A percentile compares a stretch with the other conserved stretches of the same genome.
phyloP scores from a whole-genome alignment of 1,284 basidiomycete species.

The Boletus semigastroideus region DNA sequence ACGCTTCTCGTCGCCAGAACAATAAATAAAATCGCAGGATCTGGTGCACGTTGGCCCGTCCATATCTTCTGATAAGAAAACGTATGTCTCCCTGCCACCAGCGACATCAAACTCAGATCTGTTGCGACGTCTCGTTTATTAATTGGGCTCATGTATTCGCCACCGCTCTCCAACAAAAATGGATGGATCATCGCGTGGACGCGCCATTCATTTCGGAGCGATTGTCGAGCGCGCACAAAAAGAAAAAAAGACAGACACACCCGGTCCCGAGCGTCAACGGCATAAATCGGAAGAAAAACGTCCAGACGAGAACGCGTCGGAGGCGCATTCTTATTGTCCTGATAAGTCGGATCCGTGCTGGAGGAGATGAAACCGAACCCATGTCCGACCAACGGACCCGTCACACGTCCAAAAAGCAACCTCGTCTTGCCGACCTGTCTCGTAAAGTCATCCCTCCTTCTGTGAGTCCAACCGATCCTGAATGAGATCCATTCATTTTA shows the following conservation, averaged over 20 bases:
- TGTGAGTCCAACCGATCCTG: not conserved
- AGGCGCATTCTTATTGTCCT: not conserved
- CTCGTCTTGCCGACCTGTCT: no score
- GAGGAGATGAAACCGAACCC: conserved; percentile 6
- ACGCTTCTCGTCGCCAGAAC: not conserved
- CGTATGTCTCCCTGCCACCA: not conserved
- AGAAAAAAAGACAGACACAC: no score
- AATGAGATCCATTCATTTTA: not conserved
- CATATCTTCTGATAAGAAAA: conserved; percentile 10
- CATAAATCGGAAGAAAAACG: conserved; percentile 3
- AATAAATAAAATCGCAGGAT: conserved; percentile 3
- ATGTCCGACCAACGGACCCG: conserved; percentile 11
- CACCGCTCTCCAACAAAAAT: conserved; percentile 12
- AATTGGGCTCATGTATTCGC: conserved; percentile 5
- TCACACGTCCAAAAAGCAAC: not conserved
- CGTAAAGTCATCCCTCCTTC: not conserved
- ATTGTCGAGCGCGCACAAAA: not conserved
- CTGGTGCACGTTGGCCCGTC: conserved; percentile 6
- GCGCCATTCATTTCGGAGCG: conserved; percentile 19
- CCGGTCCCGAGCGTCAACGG: not conserved
- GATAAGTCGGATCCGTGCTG: conserved; percentile 11
- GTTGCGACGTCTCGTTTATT: not conserved
- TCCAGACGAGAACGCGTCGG: not conserved
- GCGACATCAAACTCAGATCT: conserved; percentile 6
- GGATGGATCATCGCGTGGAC: conserved; percentile 15